Conservation (phyloP, 495 filamentous ascomycete species). For the Neurospora pannonica region DNA sequence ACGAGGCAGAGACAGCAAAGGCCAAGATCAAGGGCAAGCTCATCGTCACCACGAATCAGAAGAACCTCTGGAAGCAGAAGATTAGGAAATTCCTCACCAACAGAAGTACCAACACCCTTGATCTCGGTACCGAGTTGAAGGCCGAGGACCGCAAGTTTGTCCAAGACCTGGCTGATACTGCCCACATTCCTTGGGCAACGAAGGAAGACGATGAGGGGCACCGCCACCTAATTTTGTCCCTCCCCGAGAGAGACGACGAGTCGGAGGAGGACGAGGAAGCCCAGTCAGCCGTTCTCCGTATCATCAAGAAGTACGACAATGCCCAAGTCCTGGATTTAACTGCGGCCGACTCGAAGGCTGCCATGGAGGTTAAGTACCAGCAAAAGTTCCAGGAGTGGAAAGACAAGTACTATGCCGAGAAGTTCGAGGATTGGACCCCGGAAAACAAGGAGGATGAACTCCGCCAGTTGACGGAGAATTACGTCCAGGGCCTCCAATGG, state of each 20-base stretch:
- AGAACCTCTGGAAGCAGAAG: slow-evolving; percentile 61
- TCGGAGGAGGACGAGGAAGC: slow-evolving; percentile 81
- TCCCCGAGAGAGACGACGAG: slow-evolving; percentile 40
- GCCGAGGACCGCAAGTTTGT: slow-evolving; percentile 89
- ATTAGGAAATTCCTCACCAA: slow-evolving; percentile 74
- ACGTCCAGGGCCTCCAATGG: slow-evolving; percentile 97
- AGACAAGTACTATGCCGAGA: slow-evolving; percentile 79
- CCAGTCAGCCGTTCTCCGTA: slow-evolving; percentile 68
- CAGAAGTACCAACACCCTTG: slow-evolving; percentile 43
- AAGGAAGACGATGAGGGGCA: slow-evolving; percentile 68
- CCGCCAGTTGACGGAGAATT: slow-evolving; percentile 81
- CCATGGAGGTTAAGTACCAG: slow-evolving; percentile 74
- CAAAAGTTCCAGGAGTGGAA: slow-evolving; percentile 87
- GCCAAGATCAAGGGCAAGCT: slow-evolving; percentile 54
- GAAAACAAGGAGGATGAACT: slow-evolving; percentile 70
- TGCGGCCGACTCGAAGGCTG: slow-evolving; percentile 63
- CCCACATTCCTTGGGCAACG: slow-evolving; percentile 75
- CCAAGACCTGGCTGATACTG: slow-evolving; percentile 72
- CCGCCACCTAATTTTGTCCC: slow-evolving; percentile 66
- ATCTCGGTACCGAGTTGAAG: slow-evolving; percentile 65
- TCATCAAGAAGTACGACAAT: slow-evolving; percentile 82
- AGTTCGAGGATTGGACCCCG: slow-evolving; percentile 76
- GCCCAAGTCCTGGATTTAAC: slow-evolving; percentile 77
- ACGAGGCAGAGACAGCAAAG: slow-evolving; percentile 39
- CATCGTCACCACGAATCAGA: slow-evolving; percentile 72